Base-by-base conservation (phyloP, 2,329 filamentous ascomycete genomes). In the Chaetomium sp. region DNA sequence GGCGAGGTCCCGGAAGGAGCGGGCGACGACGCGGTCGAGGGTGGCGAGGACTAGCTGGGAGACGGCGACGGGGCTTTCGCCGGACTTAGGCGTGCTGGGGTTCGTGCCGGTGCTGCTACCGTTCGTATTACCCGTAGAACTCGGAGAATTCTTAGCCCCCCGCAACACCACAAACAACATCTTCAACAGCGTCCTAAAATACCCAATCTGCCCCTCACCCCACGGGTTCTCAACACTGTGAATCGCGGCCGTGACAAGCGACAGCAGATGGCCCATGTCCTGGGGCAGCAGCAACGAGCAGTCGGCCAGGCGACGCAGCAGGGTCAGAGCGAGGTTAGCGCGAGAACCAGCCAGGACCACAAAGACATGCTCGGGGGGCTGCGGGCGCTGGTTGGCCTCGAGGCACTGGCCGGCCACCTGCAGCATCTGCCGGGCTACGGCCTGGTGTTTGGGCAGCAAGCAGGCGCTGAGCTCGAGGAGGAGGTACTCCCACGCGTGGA, bases 401-500 rank as follows among this genome's bases (percentile, higher is more conserved):
- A 99, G 76, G 65, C 91, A 95, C 64, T 89, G 85, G 60, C 84
- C 80, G 6, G 88, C 84, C 47, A 95, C 86, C 56, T 86, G 79
- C 36, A 89, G 76, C 74, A 95, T 85, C 54, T 88, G 80, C 63
- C 81, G 84, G 54, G 85, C 81, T 4, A 92, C 75, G 32, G 72
- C 73, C 11, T 75, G 72, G 60, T 77, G 74, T 38, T 72, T 70
- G 1, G 78, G 77, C 47, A 71, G 60, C n/a, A 83, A 70, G 57
- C 77, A 81, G 40, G 82, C 82, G 68, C 87, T 89, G 49, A 99
- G 79, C 66, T 96, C 92, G 49, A 94, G 79, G 11, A 92, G 82
- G 7, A 99, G 78, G 57, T 89, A 85, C 69, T 95, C 91, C 90
- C 92, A 97, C 54, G 89, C 88, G 64, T 89, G 85, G 61, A 96